phyloP scores from a whole-genome alignment of 2,329 filamentous ascomycete genomes.

The Dothistroma septosporum region DNA sequence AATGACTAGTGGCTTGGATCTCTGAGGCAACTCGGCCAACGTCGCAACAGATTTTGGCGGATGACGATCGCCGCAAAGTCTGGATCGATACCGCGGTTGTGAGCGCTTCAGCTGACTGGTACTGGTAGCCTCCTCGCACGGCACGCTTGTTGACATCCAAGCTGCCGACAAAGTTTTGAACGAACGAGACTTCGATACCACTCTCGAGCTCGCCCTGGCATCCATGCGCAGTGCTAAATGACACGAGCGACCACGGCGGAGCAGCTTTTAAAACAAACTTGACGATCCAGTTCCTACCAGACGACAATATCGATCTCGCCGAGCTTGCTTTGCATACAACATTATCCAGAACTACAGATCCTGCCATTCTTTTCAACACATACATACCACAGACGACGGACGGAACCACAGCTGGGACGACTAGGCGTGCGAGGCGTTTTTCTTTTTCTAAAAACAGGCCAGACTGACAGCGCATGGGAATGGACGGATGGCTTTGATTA shows the following conservation, averaged over 20 bases:
- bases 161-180: background rate
- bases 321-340: background rate
- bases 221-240: background rate
- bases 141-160: background rate
- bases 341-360: background rate
- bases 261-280: background rate
- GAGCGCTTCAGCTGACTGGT: too few species aligned
- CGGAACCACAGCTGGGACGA: background rate
- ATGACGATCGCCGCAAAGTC: background rate
- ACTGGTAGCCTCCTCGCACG: too few species aligned
- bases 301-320: background rate
- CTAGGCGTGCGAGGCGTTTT: background rate
- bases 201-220: background rate
- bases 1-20: constrained; percentile 5
- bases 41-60: background rate
- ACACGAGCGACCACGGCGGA: background rate
- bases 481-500: background rate
- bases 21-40: background rate
- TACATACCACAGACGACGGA: background rate
- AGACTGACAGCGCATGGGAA: constrained; percentile 4
- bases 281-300: background rate
- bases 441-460: background rate
- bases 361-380: background rate
- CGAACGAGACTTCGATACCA: background rate
- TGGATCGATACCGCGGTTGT: background rate